Percentiles rank a stretch among this genome's conserved stretches.
Conservation (phyloP, 257 asterid species). For the Cordia subcordata region DNA sequence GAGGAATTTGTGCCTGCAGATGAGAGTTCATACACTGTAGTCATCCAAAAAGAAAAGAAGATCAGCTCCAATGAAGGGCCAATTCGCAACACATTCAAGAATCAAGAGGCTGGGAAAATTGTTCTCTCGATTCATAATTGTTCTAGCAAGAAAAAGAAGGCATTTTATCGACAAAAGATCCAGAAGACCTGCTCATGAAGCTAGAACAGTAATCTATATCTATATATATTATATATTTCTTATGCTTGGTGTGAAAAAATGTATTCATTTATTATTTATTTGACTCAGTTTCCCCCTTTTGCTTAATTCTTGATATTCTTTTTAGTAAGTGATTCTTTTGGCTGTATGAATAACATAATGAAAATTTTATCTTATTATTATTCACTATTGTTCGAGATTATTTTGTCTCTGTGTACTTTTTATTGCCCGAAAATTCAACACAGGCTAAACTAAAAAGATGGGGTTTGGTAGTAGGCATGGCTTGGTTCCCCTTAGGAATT, state of each 20-base stretch:
- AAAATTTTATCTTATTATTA: no score
- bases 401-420: no score
- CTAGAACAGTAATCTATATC: not conserved
- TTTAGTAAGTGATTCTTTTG: no score
- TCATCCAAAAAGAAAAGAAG: conserved; percentile 62
- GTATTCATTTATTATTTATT: not conserved
- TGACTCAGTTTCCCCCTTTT: not conserved
- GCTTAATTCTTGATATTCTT: not conserved
- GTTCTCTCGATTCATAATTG: conserved; percentile 46
- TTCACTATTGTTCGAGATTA: no score
- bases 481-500: no score
- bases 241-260: not conserved
- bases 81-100: conserved; percentile 65
- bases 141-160: conserved; percentile 69
- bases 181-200: conserved; percentile 45
- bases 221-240: no score
- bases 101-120: conserved; percentile 58
- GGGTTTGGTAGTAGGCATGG: no score
- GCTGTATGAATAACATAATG: no score
- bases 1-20: conserved; percentile 69
- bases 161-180: conserved; percentile 56
- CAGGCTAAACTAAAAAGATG: no score
- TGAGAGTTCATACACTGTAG: conserved; percentile 60
- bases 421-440: no score
- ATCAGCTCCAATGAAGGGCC: conserved; percentile 37